A percentile compares a stretch with the other conserved stretches of the same genome.
phyloP scores from a whole-genome alignment of 2,329 filamentous ascomycete species.

The Ceratocystis cubensis region DNA sequence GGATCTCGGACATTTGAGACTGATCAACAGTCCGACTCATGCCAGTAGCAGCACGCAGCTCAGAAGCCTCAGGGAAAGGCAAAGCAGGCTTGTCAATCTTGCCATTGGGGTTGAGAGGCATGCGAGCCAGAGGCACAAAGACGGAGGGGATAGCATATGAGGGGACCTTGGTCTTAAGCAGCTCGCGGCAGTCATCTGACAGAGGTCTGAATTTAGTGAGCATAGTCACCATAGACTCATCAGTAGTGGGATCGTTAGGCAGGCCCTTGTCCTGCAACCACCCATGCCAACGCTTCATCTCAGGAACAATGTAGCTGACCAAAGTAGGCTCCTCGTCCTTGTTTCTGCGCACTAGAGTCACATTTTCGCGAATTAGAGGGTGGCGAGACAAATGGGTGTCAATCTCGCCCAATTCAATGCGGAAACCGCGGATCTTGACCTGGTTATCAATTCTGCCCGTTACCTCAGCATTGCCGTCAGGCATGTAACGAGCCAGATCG shows the following conservation, averaged over 20 bases:
- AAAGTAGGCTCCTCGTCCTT: conserved; percentile 74
- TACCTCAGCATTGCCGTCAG: conserved; percentile 60
- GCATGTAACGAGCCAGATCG: conserved; percentile 66
- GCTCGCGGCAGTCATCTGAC: conserved; percentile 30
- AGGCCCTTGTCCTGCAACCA: conserved; percentile 39
- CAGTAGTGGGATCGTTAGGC: conserved; percentile 15
- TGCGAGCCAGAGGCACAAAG: conserved; percentile 28
- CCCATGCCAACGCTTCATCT: conserved; percentile 58
- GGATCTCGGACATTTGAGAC: conserved; percentile 30
- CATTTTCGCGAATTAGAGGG: conserved; percentile 67
- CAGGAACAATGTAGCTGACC: conserved; percentile 82
- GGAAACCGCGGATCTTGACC: conserved; percentile 91
- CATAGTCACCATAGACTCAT: conserved; percentile 25
- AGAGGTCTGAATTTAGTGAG: conserved; percentile 30
- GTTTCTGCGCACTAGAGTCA: conserved; percentile 73
- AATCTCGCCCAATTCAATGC: conserved; percentile 90
- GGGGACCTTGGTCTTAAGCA: conserved; percentile 30
- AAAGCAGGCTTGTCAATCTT: conserved; percentile 69
- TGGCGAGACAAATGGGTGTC: conserved; percentile 68
- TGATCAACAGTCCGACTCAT: conserved; percentile 35
- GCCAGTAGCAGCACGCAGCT: conserved; percentile 19
- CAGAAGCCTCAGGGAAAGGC: conserved; percentile 48
- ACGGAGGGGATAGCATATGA: conserved; percentile 29
- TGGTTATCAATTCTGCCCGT: conserved; percentile 75
- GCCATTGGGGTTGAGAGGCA: conserved; percentile 49